Conservation (phyloP, 2,329 filamentous ascomycete genomes). For the Aspergillus pseudoglaucus region DNA sequence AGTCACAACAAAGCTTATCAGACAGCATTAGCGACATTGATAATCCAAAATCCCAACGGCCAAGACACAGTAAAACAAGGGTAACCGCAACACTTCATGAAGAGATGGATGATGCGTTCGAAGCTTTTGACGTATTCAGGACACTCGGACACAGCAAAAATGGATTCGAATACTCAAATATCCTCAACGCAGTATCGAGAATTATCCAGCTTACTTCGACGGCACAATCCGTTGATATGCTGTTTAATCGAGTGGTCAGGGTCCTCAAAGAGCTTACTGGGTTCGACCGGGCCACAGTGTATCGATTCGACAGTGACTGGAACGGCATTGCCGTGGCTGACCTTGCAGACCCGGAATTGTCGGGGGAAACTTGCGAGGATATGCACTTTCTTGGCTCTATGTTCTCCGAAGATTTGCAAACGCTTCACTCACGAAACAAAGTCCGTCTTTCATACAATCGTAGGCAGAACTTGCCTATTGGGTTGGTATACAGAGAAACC, state of each 20-base stretch:
- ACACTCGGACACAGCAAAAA: background rate
- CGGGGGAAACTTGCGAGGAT: constrained; percentile 73
- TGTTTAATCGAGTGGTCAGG: constrained; percentile 71
- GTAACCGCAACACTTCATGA: background rate
- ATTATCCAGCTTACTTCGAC: constrained; percentile 75
- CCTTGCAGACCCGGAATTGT: constrained; percentile 67
- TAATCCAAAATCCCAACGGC: background rate
- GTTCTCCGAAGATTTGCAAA: constrained; percentile 75
- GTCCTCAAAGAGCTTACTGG: constrained; percentile 78
- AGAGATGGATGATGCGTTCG: background rate
- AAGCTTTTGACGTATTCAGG: constrained; percentile 1
- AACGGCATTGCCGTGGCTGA: constrained; percentile 87
- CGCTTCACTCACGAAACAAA: constrained; percentile 78
- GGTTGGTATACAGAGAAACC: constrained; percentile 67
- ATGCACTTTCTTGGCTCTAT: constrained; percentile 79
- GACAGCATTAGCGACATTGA: background rate
- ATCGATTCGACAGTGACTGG: constrained; percentile 73
- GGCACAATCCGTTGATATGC: constrained; percentile 62
- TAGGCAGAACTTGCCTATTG: constrained; percentile 60
- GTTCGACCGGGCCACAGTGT: constrained; percentile 85
- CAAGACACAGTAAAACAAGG: background rate
- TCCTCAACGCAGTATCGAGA: constrained; percentile 84
- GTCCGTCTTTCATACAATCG: constrained; percentile 77
- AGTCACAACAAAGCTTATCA: constrained; percentile 44
- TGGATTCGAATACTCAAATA: constrained; percentile 45